Base-by-base conservation (phyloP, 352 stramenopile species). In the Phytopythium vexans region DNA sequence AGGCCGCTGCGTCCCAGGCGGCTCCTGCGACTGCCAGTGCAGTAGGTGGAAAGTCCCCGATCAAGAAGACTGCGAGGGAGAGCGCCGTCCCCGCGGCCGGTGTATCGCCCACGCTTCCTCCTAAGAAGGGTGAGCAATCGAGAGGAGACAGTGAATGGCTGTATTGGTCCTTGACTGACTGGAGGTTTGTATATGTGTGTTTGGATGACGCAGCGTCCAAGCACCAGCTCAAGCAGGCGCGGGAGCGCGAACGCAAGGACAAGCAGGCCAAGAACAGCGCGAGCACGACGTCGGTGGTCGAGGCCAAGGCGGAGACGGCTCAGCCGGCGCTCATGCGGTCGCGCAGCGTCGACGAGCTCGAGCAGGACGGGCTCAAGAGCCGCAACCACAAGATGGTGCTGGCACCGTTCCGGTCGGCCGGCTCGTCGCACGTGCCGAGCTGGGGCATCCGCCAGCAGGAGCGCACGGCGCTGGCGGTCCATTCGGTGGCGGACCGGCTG, bases 341-440 rank as follows among this genome's bases (percentile, higher is more conserved):
- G 15, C 21, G 33, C 14, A 31, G 45, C 0, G 52, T 39, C 2
- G 60, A 63, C 32, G 35, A 64, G 11, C 45, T 83, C 52, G 63
- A 72, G 5, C 73, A 71, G 11, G 77, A 90, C 52, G 67, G 66
- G n/a, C 63, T 84, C 52, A 90, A 90, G 58, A 88, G 72, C 62
- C 74, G 77, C 38, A 86, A 90, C 62, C 74, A 83, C 63, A 82
- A 80, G 50, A 64, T 88, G 40, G 72, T 87, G 31, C 51, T 88
- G 9, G 80, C 74, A 5, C 74, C 76, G 7, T 53, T 58, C 7
- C 49, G 51, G 8, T 48, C 61, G 8, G 15, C 54, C 8, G 33
- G 43, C 5, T 47, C 56, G 1, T 51, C 55, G 6, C 62, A 64
- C 27, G 60, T 68, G 15, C 64, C 67, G 3, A 79, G 64, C 6